Evolutionary conservation across 768 basidiomycete genomes (phyloP), one percentile per base, ranked within the genome.

Genomic region (Lactifluus rugatus): DNA sequence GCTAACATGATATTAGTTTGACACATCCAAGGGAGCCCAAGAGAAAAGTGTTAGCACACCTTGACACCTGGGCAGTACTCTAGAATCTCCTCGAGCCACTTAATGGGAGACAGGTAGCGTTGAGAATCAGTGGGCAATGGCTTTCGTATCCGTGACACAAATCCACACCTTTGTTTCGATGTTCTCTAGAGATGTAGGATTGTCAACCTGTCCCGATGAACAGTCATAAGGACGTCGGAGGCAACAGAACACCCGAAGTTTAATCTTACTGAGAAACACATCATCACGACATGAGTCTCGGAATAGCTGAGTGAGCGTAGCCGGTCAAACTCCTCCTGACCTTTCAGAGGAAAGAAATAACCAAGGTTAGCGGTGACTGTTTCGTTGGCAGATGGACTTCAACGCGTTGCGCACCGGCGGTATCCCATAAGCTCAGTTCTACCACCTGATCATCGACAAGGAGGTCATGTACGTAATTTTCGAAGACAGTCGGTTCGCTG

Each of bases 51-150:
- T 8, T 34, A 56, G 64, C 77, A 65, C 57, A 93, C 84, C 81
- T 95, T 96, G 50, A 98, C 95, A 9, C 94, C 95, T 14, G 92
- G 90, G 72, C 93, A 96, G 66, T 91, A 86, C 71, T 96, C 87
- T 49, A 91, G 68, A 36, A 96, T 87, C 69, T 96, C 93, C 48
- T 93, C 87, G 56, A 96, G 77, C 93, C 94, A 96, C 92, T 95
- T 67, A 51, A 23, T 23, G 39, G 17, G 10, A n/a, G 31, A 55
- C 28, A 3, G 28, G 19, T 48, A 17, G 45, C 32, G 54, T 56
- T 9, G 16, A 58, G 25, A 19, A 52, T 52, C 28, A 54, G n/a
- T 13, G 42, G 39, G 23, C 7, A 51, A 37, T 31, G 8, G 37
- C 19, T 23, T 19, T 49, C 65, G 54, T 63, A 21, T 19, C n/a